A percentile compares a stretch with the other conserved stretches of the same genome.
Conservation (phyloP, 2,329 filamentous ascomycete species). For the Raffaelea ambrosiae region DNA sequence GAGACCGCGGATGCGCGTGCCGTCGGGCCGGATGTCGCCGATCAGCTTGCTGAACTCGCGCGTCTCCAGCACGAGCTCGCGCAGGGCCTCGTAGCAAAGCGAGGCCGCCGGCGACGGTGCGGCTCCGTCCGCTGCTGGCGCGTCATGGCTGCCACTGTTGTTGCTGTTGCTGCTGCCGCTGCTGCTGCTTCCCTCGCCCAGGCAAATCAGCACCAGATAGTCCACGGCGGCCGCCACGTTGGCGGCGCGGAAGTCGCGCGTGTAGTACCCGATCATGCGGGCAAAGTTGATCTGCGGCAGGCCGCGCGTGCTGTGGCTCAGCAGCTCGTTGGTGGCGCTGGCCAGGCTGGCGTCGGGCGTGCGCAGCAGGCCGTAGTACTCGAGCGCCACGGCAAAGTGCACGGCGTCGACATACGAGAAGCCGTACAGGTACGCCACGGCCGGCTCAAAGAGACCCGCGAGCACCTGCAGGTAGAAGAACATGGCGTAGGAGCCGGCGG, state of each 20-base stretch:
- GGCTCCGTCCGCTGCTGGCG: constrained; percentile 22
- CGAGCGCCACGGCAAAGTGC: constrained; percentile 84
- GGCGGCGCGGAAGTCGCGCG: constrained; percentile 86
- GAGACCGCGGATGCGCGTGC: constrained; percentile 73
- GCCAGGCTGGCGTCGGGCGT: constrained; percentile 64
- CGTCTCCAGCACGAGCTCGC: constrained; percentile 92
- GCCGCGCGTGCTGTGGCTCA: constrained; percentile 57
- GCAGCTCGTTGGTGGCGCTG: constrained; percentile 61
- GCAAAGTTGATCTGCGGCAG: constrained; percentile 88
- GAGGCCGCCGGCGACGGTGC: constrained; percentile 54
- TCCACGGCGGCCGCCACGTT: constrained; percentile 86
- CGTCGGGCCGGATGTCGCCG: constrained; percentile 82
- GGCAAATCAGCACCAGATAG: constrained; percentile 83
- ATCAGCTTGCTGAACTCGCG: constrained; percentile 90
- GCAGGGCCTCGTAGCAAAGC: constrained; percentile 85
- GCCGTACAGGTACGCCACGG: constrained; percentile 80
- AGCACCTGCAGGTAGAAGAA: constrained; percentile 91
- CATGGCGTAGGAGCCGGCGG: constrained; percentile 69
- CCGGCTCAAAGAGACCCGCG: constrained; percentile 89
- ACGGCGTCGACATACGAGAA: constrained; percentile 91
- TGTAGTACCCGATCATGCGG: constrained; percentile 89
- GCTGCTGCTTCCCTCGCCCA: constrained; percentile 55
- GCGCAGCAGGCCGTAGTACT: constrained; percentile 81
- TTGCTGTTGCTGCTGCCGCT: constrained; percentile 38
- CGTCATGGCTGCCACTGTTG: neutral